A percentile compares a stretch with the other conserved stretches of the same genome.
These are phyloP conservation scores for Acacia crassicarpa DNA, from an alignment of 306 rosid genomes.

Conservation along the genomic window DNA sequence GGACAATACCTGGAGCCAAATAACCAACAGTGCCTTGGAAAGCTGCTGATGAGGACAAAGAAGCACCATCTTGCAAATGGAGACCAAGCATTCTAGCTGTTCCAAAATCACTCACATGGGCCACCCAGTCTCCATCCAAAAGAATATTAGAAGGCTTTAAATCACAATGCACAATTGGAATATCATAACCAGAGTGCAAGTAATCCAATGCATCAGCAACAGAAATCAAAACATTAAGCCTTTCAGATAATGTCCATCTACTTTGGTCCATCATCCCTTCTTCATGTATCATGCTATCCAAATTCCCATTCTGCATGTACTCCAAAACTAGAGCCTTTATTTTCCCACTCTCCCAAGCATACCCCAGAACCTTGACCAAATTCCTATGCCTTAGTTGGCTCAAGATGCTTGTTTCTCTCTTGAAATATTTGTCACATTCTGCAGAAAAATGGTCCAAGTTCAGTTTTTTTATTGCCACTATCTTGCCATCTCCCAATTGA, in stretches of 20 bases:
- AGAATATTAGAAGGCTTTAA: slow-evolving; percentile 88
- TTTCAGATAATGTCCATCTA: slow-evolving; percentile 64
- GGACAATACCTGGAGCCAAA: slow-evolving; percentile 79
- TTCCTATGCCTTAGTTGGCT: slow-evolving; percentile 80
- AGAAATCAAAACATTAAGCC: slow-evolving; percentile 54
- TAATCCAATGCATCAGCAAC: slow-evolving; percentile 80
- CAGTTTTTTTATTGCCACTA: slow-evolving; percentile 68
- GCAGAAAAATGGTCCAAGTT: slow-evolving; percentile 64
- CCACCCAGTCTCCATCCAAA: slow-evolving; percentile 70
- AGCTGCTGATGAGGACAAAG: slow-evolving; percentile 62
- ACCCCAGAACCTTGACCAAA: slow-evolving; percentile 82
- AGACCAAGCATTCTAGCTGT: slow-evolving; percentile 85
- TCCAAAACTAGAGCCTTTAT: slow-evolving; percentile 79
- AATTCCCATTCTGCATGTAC: slow-evolving; percentile 80
- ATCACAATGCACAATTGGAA: slow-evolving; percentile 84
- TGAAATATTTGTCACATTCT: slow-evolving; percentile 66
- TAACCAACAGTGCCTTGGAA: slow-evolving; percentile 84
- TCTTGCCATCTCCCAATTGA: slow-evolving; percentile 51
- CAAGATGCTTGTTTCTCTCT: slow-evolving; percentile 67
- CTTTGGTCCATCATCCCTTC: slow-evolving; percentile 36
- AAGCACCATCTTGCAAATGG: slow-evolving; percentile 57
- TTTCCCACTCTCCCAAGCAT: slow-evolving; percentile 84
- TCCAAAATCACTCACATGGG: slow-evolving; percentile 93
- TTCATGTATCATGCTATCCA: slow-evolving; percentile 68
- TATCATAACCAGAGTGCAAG: slow-evolving; percentile 72